Percentiles rank a stretch among this genome's conserved stretches.
Evolutionary conservation across 2,329 filamentous ascomycete species (phyloP).

Genomic region (Beauveria sp.): DNA sequence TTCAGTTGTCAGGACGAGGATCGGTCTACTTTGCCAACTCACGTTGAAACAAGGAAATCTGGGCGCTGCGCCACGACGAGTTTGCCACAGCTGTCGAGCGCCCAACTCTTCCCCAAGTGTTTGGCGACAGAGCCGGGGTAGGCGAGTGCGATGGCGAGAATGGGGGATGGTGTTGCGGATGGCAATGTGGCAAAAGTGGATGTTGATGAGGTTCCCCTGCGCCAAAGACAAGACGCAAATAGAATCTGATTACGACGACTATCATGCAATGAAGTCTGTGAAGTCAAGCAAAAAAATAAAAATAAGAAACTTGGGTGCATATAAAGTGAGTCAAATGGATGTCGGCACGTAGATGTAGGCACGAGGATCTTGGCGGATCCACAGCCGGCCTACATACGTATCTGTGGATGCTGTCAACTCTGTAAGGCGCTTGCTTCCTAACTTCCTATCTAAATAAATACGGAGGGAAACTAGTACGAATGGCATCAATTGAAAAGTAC

Average conservation of each 20-base stretch:
- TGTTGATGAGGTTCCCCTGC: neutral
- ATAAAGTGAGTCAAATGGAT: constrained; percentile 5
- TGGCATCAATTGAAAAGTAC: neutral
- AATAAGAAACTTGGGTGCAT: neutral
- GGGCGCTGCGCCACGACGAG: neutral
- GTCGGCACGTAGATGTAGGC: neutral
- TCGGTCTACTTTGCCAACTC: neutral
- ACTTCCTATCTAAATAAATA: neutral
- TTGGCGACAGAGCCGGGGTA: neutral
- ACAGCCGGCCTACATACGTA: too few relatives aligned
- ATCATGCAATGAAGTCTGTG: neutral
- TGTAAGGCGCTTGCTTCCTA: neutral
- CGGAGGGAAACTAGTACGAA: neutral
- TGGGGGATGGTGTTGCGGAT: neutral
- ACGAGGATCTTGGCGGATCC: constrained; percentile 5
- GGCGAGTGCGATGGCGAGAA: neutral
- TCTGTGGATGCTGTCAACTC: too few relatives aligned
- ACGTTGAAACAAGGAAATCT: neutral
- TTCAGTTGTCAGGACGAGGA: neutral
- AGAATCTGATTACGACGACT: neutral
- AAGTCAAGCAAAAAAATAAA: neutral
- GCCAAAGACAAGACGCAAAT: neutral
- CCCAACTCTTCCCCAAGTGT: neutral
- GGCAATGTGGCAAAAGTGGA: neutral
- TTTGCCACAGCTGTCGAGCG: constrained; percentile 5